Base-by-base conservation (phyloP, 306 rosid genomes). In the Amphicarpaea edgeworthii region DNA sequence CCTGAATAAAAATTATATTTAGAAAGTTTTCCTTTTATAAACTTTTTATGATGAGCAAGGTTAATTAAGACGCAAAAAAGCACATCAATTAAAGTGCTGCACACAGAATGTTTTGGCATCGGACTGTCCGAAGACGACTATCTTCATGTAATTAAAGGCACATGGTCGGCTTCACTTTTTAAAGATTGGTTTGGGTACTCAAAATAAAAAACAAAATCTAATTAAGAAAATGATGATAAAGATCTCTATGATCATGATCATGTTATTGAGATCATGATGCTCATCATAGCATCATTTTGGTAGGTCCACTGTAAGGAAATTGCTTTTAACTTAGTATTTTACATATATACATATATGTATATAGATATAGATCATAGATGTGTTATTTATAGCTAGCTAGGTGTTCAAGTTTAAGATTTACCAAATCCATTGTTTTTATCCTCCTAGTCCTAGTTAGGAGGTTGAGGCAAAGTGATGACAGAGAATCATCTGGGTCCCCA, bases 401-500 rank as follows among this genome's bases (percentile, higher is more conserved):
- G 11, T 51, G 20, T 26, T 53, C 50, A 49, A 63, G 20, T 26
- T 53, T 61, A 49, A 63, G 67, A 71, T 71, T 62, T 59, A 59
- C 59, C 59, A 79, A 79, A 64, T 40, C 34, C 50, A 12, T 40
- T 63, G 42, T 30, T 46, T 42, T 71, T 63, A 55, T 34, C 62
- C 40, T 63, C 21, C 26, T 75, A 47, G 45, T n/a, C n/a, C 41
- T 14, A 67, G 84, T 45, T 74, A 57, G 65, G 28, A 70, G 38
- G 73, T 70, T 72, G 46, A 77, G 30, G 41, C 34, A 45, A 59
- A 54, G 15, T 16, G 57, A 62, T 74, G 75, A 78, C 77, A 73
- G 16, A 64, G 62, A 73, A 85, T 85, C 78, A 16, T 16, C 6
- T 75, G 86, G 88, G 86, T 54, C 81, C 86, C 42, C 8, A 67